Evolutionary conservation across 176 grass and related monocot genomes (phyloP).

Genomic region (Eremochloa ophiuroides): DNA sequence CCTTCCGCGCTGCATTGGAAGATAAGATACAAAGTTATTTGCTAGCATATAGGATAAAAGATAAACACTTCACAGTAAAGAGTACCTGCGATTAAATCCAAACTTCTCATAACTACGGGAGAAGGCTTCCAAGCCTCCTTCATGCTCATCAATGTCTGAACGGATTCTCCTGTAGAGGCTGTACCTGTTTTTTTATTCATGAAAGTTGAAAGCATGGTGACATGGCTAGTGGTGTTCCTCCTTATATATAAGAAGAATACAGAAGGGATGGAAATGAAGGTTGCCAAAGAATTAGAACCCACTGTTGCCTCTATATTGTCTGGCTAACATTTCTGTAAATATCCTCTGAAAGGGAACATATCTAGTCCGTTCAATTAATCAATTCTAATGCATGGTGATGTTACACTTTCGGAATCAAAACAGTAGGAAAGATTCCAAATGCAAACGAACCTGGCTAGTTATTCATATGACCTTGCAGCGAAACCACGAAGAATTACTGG

Average conservation of each 20-base stretch:
- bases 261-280: not conserved
- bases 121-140: conserved; percentile 88
- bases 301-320: not conserved
- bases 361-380: not conserved
- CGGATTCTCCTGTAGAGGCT: conserved; percentile 73
- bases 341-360: not conserved
- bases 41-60: conserved; percentile 6
- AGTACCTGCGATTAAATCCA: conserved; percentile 79
- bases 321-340: not conserved
- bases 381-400: not conserved
- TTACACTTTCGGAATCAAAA: not conserved
- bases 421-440: not conserved
- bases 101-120: conserved; percentile 88
- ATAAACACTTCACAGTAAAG: not conserved
- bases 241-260: not conserved
- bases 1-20: conserved; percentile 58
- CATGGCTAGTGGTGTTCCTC: not conserved
- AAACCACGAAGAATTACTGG: not conserved
- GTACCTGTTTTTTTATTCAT: conserved; percentile 60
- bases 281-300: not conserved
- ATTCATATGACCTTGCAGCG: not conserved
- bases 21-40: conserved; percentile 12
- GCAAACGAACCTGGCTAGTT: not conserved
- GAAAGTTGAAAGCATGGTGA: conserved; percentile 8
- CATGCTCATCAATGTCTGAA: conserved; percentile 63